Percentiles rank a stretch among this genome's conserved stretches.
Evolutionary conservation across 306 rosid species (phyloP).

Genomic region (Quercus berberidifolia): DNA sequence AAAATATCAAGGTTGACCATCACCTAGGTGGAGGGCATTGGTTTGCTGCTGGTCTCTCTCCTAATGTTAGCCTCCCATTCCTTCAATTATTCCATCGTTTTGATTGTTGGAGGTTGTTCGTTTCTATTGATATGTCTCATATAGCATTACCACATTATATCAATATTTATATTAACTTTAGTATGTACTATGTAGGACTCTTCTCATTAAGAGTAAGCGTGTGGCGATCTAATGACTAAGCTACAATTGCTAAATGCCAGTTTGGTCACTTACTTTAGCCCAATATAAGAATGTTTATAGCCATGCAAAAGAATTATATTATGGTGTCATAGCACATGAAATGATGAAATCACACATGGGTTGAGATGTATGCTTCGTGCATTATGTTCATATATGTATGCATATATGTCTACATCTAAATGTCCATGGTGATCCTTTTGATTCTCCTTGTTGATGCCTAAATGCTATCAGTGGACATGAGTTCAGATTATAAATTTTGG

Average conservation of each 20-base stretch:
- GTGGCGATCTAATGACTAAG: neutral
- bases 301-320: neutral
- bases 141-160: slow-evolving; percentile 10
- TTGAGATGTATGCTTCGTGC: neutral
- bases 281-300: neutral
- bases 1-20: slow-evolving; percentile 86
- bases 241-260: neutral
- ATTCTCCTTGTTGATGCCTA: neutral
- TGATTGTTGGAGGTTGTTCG: slow-evolving; percentile 14
- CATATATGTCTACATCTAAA: too few species aligned
- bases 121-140: slow-evolving; percentile 1
- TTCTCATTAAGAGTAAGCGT: neutral
- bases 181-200: neutral
- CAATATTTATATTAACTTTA: too few species aligned
- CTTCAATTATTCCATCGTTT: slow-evolving; percentile 1
- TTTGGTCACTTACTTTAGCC: neutral
- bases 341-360: neutral
- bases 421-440: neutral
- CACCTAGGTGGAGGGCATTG: slow-evolving; percentile 99
- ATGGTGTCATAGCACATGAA: neutral
- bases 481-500: too few species aligned
- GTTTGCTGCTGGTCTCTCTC: slow-evolving; percentile 99
- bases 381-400: too few species aligned
- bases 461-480: neutral
- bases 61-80: slow-evolving; percentile 62